These are phyloP conservation scores for Rhodosporidiobolus sp. DNA, from an alignment of 768 basidiomycete species.

Conservation along the genomic window DNA sequence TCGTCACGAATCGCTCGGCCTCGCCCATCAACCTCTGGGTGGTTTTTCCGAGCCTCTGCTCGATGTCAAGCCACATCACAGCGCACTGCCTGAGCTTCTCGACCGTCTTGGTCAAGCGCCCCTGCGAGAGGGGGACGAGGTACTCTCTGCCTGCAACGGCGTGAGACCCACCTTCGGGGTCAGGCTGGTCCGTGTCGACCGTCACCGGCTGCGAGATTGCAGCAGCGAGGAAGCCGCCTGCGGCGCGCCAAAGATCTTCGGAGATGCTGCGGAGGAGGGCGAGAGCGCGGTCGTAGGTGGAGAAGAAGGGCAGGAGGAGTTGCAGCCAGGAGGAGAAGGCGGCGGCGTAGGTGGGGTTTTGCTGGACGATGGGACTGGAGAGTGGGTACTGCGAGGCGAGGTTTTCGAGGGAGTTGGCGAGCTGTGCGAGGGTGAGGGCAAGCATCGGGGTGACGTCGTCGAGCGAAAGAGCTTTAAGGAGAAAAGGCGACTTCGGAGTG, in stretches of 20 bases:
- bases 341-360: background rate
- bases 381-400: background rate
- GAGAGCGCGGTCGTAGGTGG: background rate
- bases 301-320: background rate
- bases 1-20: background rate
- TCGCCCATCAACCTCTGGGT: background rate
- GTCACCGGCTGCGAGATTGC: background rate
- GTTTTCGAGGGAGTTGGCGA: background rate
- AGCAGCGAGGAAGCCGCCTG: background rate
- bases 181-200: constrained; percentile 1
- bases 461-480: background rate
- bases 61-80: background rate
- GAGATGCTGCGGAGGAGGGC: background rate
- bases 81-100: background rate
- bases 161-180: constrained; percentile 10
- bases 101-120: background rate
- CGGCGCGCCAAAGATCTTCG: constrained; percentile 10
- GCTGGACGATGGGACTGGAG: background rate
- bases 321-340: background rate
- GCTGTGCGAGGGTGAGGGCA: background rate
- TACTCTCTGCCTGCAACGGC: background rate
- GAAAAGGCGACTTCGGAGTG: background rate
- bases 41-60: background rate
- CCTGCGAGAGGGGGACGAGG: background rate
- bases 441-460: background rate